Evolutionary conservation across 108 stramenopile species (phyloP), one percentile per base, ranked within the genome.

Genomic region (Epithemia pelagica): DNA sequence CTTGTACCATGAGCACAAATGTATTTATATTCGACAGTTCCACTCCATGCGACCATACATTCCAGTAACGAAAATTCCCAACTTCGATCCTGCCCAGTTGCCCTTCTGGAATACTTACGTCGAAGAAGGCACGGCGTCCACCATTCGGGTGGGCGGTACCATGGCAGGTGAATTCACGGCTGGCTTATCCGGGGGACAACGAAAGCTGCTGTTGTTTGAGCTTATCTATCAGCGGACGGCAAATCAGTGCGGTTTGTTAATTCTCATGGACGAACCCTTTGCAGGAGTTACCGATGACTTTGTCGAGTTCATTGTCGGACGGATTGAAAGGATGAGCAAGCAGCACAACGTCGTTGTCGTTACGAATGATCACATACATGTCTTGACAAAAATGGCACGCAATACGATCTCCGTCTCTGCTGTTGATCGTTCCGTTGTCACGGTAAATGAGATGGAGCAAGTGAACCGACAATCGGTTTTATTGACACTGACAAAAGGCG

Each of bases 261-360:
- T 87, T 63, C 70, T 76, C 15, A 54, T 87, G 29, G 86, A 87
- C 66, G 82, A 87, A 62, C 86, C 86, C 19, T 87, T 87, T 59
- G 82, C 85, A 19, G 85, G 82, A 25, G 79, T 87, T 0, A 84
- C 86, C 1, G 87, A 88, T 66, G 87, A 88, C 69, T 88, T 88
- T 74, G 82, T 88, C 15, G 83, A 83, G 1, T 88, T 80, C 57
- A 82, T 88, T 56, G 62, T 76, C 10, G 72, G 61, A 0, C 76
- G 87, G 2, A 61, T 88, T 15, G 69, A 76, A 37, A 65, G 74
- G 31, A 74, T 88, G 80, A 58, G 76, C 20, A 55, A 81, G 46
- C 72, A 72, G 10, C 83, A 88, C 64, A 84, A 84, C 63, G 80
- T 88, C 55, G 52, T 88, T 27, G 58, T 88, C 32, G 87, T 88